phyloP scores from a whole-genome alignment of 352 stramenopile genomes.

The Pythium monospermum region DNA sequence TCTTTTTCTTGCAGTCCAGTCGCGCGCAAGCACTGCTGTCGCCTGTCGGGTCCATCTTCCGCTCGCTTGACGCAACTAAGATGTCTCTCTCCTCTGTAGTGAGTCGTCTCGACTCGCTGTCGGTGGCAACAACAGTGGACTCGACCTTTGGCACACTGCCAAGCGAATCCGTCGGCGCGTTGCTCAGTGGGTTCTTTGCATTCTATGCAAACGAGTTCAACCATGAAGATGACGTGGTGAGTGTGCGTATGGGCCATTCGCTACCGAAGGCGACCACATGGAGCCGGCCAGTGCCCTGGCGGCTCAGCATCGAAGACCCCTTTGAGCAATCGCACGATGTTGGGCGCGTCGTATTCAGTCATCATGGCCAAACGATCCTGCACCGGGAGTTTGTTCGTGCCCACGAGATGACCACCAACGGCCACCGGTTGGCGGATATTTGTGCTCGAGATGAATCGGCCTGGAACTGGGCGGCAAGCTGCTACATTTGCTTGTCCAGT shows the following conservation, averaged over 20 bases:
- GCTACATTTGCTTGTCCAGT: slow-evolving; percentile 57
- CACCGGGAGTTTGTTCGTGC: slow-evolving; percentile 54
- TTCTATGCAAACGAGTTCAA: slow-evolving; percentile 97
- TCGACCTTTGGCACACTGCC: slow-evolving; percentile 62
- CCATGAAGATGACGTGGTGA: slow-evolving; percentile 92
- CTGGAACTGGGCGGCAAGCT: slow-evolving; percentile 45
- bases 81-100: slow-evolving; percentile 86
- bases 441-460: slow-evolving; percentile 41
- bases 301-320: slow-evolving; percentile 83
- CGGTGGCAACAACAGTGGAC: slow-evolving; percentile 29
- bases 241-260: slow-evolving; percentile 70
- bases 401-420: slow-evolving; percentile 39
- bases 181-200: slow-evolving; percentile 96
- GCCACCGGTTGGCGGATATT: slow-evolving; percentile 47
- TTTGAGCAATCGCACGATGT: slow-evolving; percentile 83
- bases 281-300: slow-evolving; percentile 60
- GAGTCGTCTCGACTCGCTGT: slow-evolving; percentile 64
- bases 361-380: slow-evolving; percentile 58
- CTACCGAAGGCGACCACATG: slow-evolving; percentile 71
- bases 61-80: slow-evolving; percentile 79
- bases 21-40: slow-evolving; percentile 48
- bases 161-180: slow-evolving; percentile 81
- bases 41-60: slow-evolving; percentile 39
- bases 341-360: slow-evolving; percentile 70
- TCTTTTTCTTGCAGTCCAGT: slow-evolving; percentile 94